phyloP scores from a whole-genome alignment of 2,329 filamentous ascomycete genomes.

The Amylocarpus encephaloides region DNA sequence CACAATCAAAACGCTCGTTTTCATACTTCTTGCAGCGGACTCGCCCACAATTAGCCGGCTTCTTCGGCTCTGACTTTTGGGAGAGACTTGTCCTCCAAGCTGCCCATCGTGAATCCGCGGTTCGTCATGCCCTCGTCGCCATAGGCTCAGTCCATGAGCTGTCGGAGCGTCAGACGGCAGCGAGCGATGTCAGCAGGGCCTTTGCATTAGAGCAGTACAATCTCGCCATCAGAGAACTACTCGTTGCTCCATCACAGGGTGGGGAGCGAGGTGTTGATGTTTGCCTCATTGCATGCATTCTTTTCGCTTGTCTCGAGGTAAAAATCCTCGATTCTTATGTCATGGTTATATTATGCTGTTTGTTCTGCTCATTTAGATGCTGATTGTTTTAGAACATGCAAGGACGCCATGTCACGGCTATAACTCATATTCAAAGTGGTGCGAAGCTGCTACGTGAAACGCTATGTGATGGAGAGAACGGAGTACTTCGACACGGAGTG shows the following conservation, averaged over 20 bases:
- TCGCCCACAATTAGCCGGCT: conserved; percentile 54
- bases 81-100: conserved; percentile 53
- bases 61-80: conserved; percentile 60
- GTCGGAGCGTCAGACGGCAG: conserved; percentile 2
- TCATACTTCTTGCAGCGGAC: conserved; percentile 38
- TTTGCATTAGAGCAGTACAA: conserved; percentile 21
- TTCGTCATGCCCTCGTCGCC: conserved; percentile 21
- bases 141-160: conserved; percentile 21
- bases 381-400: conserved; percentile 15
- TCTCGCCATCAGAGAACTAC: conserved; percentile 13
- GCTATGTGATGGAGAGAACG: conserved; percentile 4
- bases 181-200: not conserved
- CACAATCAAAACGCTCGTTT: conserved; percentile 11
- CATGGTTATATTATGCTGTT: not conserved
- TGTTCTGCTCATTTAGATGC: not conserved
- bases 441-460: conserved; percentile 14
- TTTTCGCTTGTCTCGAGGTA: conserved; percentile 22
- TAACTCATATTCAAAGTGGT: conserved; percentile 12
- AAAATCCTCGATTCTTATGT: not conserved
- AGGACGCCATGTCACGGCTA: conserved; percentile 9
- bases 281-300: conserved; percentile 17
- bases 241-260: conserved; percentile 6
- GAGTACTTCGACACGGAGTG: conserved; percentile 2
- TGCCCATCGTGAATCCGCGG: conserved; percentile 40
- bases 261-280: conserved; percentile 13